Evolutionary conservation across 192 early-diverging fungal species (phyloP).

Genomic region (Linnemannia hyalina): DNA sequence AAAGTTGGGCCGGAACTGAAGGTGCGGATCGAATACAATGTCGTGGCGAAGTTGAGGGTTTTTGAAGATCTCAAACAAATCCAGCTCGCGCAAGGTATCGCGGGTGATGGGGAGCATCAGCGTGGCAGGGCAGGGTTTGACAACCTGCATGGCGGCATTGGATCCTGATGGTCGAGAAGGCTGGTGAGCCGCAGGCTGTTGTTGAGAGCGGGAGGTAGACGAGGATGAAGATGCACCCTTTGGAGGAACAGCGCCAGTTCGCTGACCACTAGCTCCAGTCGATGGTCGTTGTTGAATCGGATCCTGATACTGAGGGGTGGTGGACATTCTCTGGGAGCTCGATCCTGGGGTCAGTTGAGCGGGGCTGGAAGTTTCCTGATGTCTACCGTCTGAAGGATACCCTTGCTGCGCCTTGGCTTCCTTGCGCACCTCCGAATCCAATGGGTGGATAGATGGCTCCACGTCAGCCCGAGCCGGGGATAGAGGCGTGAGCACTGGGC

Average conservation of each 20-base stretch:
- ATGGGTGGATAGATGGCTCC: slow-evolving; percentile 37
- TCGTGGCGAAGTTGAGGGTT: slow-evolving; percentile 92
- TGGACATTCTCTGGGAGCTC: neutral
- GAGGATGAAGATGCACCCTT: neutral
- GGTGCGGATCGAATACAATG: slow-evolving; percentile 88
- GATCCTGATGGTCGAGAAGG: slow-evolving; percentile 5
- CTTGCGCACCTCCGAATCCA: slow-evolving; percentile 13
- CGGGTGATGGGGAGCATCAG: slow-evolving; percentile 82
- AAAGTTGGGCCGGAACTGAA: slow-evolving; percentile 90
- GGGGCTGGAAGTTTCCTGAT: neutral
- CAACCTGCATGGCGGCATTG: neutral
- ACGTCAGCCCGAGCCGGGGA: neutral
- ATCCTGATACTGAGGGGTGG: neutral
- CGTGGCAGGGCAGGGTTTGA: slow-evolving; percentile 9
- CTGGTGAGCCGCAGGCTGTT: neutral
- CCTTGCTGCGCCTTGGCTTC: neutral
- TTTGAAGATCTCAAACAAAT: slow-evolving; percentile 84
- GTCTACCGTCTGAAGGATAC: neutral
- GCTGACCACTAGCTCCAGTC: neutral
- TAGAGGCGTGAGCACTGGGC: neutral
- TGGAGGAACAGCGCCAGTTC: neutral
- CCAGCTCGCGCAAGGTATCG: slow-evolving; percentile 89
- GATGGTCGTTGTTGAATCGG: neutral
- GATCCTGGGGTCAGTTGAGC: neutral
- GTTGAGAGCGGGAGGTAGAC: neutral